Base-by-base conservation (phyloP, 2,329 filamentous ascomycete genomes). In the Huntiella decipiens region DNA sequence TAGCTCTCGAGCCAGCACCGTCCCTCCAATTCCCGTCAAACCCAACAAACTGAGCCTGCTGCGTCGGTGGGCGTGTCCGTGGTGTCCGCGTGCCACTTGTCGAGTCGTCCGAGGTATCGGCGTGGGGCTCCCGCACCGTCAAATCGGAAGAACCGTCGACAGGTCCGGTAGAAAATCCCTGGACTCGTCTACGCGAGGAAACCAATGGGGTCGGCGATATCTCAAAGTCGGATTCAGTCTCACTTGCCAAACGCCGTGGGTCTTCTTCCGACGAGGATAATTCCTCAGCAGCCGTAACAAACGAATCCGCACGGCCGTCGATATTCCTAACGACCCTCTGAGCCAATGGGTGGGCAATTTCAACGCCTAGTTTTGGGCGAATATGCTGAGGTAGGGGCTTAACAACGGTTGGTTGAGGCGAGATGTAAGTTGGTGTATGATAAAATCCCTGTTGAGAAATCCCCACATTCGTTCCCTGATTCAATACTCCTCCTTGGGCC, bases 271-370 rank as follows among this genome's bases (percentile, higher is more conserved):
- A 49, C 8, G 43, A 45, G 11, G 47, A 49, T 43, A 49, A 46
- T 39, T 49, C 47, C 28, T 49, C 47, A 34, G 40, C 47, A n/a
- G 47, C 47, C n/a, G 47, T 49, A 6, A 49, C 47, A 43, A 49
- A 49, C 8, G 47, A 49, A 16, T 49, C 47, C 5, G 47, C 47
- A 22, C 47, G 43, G 13, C 43, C 46, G 34, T 49, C 47, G 39
- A 43, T 49, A 19, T 46, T 43, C 15, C 19, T 31, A 16, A 28
- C 22, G 22, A 28, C 22, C 8, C 22, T 28, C 8, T 28, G 22
- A 28, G 22, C 22, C 22, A 28, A 28, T 10, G 22, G 22, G 8
- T 28, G 22, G 22, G 22, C 22, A 28, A 28, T 28, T 28, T 28
- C 22, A 7, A 28, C 22, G 22, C 22, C 22, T 28, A 28, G 22